Conservation (phyloP, 495 filamentous ascomycete species). For the Schizothecium vesticola region DNA sequence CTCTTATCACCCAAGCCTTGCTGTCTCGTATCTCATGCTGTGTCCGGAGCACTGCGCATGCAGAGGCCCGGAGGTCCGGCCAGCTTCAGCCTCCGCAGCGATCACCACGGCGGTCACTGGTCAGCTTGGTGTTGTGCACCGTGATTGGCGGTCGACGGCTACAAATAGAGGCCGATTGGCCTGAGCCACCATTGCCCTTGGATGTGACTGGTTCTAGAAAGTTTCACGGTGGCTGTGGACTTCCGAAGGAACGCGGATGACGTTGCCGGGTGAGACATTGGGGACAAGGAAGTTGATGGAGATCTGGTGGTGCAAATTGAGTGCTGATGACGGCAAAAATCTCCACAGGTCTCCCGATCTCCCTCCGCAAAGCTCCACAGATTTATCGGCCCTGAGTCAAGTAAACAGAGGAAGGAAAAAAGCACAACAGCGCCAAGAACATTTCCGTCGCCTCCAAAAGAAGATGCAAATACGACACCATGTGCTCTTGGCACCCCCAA, state of each 20-base stretch:
- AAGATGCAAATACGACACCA: background rate
- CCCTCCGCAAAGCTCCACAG: background rate
- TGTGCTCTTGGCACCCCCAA: background rate
- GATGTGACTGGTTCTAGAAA: background rate
- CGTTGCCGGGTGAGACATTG: background rate
- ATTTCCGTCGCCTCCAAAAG: background rate
- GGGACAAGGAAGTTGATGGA: too few relatives aligned
- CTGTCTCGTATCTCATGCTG: background rate
- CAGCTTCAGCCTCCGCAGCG: background rate
- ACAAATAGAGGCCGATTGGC: background rate
- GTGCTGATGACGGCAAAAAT: background rate
- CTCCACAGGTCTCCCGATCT: background rate
- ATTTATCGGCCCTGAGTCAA: background rate
- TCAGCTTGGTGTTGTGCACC: background rate
- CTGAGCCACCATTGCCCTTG: background rate
- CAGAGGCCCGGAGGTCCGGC: background rate
- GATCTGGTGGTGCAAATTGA: background rate
- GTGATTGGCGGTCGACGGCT: background rate
- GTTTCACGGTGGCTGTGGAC: background rate
- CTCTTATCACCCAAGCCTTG: background rate
- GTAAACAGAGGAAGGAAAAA: background rate
- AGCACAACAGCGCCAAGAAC: background rate
- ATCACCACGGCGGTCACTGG: background rate
- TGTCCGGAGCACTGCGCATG: background rate
- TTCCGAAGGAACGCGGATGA: background rate